Percentiles rank a stretch among this genome's conserved stretches.
phyloP scores from a whole-genome alignment of 2,329 filamentous ascomycete species.

The Lasiodiplodia theobromae region DNA sequence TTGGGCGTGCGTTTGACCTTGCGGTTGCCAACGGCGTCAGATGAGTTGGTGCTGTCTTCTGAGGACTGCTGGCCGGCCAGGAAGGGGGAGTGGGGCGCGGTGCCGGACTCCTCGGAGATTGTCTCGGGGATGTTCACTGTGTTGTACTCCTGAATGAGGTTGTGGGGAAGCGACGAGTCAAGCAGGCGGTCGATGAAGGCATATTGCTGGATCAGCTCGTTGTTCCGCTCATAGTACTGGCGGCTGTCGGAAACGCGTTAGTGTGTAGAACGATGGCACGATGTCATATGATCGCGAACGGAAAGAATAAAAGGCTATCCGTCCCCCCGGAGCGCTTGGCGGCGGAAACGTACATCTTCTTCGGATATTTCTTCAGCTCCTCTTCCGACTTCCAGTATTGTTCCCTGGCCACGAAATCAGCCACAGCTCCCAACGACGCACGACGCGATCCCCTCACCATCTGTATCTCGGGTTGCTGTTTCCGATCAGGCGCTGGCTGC shows the following conservation, averaged over 20 bases:
- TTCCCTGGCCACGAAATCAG: constrained; percentile 56
- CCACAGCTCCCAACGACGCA: not conserved
- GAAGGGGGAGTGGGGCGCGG: constrained; percentile 34
- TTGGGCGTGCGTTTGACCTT: constrained; percentile 69
- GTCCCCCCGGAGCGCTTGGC: not conserved
- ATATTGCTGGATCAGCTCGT: constrained; percentile 88
- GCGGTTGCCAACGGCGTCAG: constrained; percentile 33
- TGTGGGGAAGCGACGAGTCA: constrained; percentile 90
- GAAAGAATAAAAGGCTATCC: not conserved
- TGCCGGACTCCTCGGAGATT: constrained; percentile 72
- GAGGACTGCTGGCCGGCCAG: constrained; percentile 29
- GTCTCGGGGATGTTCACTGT: constrained; percentile 72
- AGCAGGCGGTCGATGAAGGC: constrained; percentile 90
- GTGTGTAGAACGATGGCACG: constrained; percentile 31
- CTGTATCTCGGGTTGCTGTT: constrained; percentile 84
- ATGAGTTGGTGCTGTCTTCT: constrained; percentile 42
- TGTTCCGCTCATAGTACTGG: constrained; percentile 87
- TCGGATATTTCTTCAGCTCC: constrained; percentile 74
- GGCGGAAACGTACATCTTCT: constrained; percentile 63
- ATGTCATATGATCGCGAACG: constrained; percentile 7
- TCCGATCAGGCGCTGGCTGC: constrained; percentile 86
- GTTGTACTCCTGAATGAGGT: constrained; percentile 88
- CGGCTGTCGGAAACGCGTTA: constrained; percentile 58
- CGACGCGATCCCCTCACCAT: constrained; percentile 59
- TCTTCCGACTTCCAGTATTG: constrained; percentile 84